Percentiles rank a stretch among this genome's conserved stretches.
These are phyloP conservation scores for Zygoascus bituminiphila DNA, from an alignment of 805 yeast genomes.

Conservation along the genomic window DNA sequence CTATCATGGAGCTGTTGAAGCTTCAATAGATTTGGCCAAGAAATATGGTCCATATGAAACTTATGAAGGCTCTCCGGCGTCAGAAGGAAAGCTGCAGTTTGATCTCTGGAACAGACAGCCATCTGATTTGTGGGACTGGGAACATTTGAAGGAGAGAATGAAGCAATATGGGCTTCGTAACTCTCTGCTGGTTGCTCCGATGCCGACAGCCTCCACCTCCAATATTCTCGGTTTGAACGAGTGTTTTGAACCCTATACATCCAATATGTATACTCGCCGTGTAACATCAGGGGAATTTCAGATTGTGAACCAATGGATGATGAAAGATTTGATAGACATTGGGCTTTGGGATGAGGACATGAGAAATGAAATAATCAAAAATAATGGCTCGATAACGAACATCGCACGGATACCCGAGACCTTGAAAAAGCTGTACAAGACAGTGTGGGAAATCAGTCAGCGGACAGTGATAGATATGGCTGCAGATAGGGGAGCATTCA, in stretches of 20 bases:
- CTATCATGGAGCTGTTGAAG: slow-evolving; percentile 86
- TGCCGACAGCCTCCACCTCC: slow-evolving; percentile 98
- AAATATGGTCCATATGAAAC: slow-evolving; percentile 61
- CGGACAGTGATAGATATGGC: slow-evolving; percentile 80
- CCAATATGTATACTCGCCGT: slow-evolving; percentile 84
- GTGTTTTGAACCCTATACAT: slow-evolving; percentile 93
- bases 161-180: slow-evolving; percentile 67
- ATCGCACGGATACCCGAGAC: slow-evolving; percentile 68
- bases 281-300: slow-evolving; percentile 92
- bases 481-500: slow-evolving; percentile 62
- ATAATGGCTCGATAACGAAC: slow-evolving; percentile 79
- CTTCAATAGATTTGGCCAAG: slow-evolving; percentile 73
- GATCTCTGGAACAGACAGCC: slow-evolving; percentile 84
- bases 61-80: slow-evolving; percentile 82
- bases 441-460: slow-evolving; percentile 96
- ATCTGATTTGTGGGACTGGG: slow-evolving; percentile 84
- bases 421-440: slow-evolving; percentile 71
- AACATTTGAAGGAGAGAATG: slow-evolving; percentile 50
- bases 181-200: slow-evolving; percentile 71
- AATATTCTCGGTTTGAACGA: slow-evolving; percentile 91
- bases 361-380: slow-evolving; percentile 66
- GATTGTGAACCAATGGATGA: slow-evolving; percentile 77
- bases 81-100: slow-evolving; percentile 74
- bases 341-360: slow-evolving; percentile 77
- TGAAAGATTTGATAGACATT: slow-evolving; percentile 71